phyloP scores from a whole-genome alignment of 192 early-diverging fungal species.

The Backusella morwellensis region DNA sequence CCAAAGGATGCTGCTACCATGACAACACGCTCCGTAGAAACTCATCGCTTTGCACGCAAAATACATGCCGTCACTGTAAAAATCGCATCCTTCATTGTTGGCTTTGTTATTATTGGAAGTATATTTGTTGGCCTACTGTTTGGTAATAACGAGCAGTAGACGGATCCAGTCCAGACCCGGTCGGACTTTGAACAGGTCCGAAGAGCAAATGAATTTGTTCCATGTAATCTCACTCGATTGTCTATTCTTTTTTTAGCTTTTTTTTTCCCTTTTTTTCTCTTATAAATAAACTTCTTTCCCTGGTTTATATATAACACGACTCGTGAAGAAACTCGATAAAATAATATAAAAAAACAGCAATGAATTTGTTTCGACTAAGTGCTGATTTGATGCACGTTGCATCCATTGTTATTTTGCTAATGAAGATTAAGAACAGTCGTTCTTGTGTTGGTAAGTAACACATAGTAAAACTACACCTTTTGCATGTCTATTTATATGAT shows the following conservation, averaged over 20 bases:
- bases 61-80: slow-evolving; percentile 16
- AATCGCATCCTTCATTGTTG: slow-evolving; percentile 20
- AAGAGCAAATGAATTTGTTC: too few species aligned
- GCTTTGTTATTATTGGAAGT: slow-evolving; percentile 33
- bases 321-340: neutral
- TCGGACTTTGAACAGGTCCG: too few species aligned
- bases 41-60: neutral
- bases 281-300: too few species aligned
- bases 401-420: slow-evolving; percentile 65
- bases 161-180: too few species aligned
- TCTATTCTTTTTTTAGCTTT: too few species aligned
- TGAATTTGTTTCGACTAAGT: slow-evolving; percentile 20
- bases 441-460: slow-evolving; percentile 73
- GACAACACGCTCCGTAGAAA: slow-evolving; percentile 9
- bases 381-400: slow-evolving; percentile 18
- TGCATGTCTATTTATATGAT: neutral
- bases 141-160: too few species aligned
- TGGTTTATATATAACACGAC: too few species aligned
- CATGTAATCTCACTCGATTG: too few species aligned
- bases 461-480: neutral
- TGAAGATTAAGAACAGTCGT: slow-evolving; percentile 88
- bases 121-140: slow-evolving; percentile 20
- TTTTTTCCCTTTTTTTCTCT: too few species aligned
- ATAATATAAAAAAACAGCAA: neutral
- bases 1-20: neutral